Evolutionary conservation across 163 green algal species (phyloP).

Genomic region (Chlorella variabilis): DNA sequence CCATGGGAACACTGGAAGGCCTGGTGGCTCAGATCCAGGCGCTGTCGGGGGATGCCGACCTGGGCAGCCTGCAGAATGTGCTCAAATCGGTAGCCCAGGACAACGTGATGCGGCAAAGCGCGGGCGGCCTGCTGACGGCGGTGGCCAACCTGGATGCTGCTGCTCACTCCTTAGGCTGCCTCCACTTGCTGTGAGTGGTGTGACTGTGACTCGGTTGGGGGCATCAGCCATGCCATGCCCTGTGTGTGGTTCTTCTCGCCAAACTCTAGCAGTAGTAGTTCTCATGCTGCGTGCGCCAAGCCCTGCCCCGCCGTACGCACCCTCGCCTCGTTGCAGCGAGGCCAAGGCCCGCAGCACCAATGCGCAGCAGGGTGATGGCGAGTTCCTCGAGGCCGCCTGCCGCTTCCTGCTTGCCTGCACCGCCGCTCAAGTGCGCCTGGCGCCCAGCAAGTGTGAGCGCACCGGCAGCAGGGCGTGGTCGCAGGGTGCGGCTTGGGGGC

Average conservation of each 20-base stretch:
- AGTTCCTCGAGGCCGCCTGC: constrained; percentile 55
- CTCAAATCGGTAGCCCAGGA: constrained; percentile 35
- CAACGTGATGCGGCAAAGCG: constrained; percentile 26
- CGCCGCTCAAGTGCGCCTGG: constrained; percentile 58
- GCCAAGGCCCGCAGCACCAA: constrained; percentile 32
- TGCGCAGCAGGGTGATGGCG: constrained; percentile 37
- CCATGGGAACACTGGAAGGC: constrained; percentile 30
- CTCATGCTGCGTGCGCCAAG: too few species aligned
- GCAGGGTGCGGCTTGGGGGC: not conserved
- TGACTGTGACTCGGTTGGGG: too few species aligned
- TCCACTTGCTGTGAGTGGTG: constrained; percentile 55
- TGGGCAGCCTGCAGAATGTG: constrained; percentile 7
- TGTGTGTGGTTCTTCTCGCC: too few species aligned
- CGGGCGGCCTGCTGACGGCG: constrained; percentile 19
- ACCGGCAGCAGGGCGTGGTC: too few species aligned
- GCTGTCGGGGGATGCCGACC: constrained; percentile 27
- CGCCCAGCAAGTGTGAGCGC: constrained; percentile 65
- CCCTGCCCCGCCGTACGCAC: not conserved
- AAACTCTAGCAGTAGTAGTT: too few species aligned
- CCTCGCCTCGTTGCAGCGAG: constrained; percentile 39
- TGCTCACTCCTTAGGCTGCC: constrained; percentile 58
- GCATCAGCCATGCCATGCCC: too few species aligned
- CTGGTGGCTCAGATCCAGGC: constrained; percentile 42
- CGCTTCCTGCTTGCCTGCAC: constrained; percentile 67
- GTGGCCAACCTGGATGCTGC: constrained; percentile 36